Evolutionary conservation across 1,284 basidiomycete genomes (phyloP), one percentile per base, ranked within the genome.

Genomic region (Xerocomus minutiporus): DNA sequence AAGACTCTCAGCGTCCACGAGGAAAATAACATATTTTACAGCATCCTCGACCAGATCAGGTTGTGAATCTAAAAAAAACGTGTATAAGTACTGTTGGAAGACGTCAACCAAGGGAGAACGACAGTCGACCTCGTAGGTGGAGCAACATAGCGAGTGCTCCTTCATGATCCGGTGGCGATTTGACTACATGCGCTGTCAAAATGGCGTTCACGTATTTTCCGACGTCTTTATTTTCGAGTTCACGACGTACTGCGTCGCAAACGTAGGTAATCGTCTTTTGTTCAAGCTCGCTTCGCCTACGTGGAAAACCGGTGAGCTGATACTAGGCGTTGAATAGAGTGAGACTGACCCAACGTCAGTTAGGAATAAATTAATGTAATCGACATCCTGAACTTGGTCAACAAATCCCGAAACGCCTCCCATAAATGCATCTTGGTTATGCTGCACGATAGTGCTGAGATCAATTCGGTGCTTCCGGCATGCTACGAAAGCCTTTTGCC

Each of bases 11-110:
- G 94, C 93, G 64, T 98, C 93, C 15, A 93, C 93, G 31, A 99
- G 81, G 78, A 98, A 99, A 68, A 99, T 97, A 69, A 99, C 89
- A 65, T 99, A 99, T 69, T 96, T 97, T 63, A 98, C 90, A 2
- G 96, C 96, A 52, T 97, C 94, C 65, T 98, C 93, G 5, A 97
- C 91, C 1, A 93, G 72, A 36, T 83, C 78, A 0, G 87, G 82
- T 58, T 91, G 81, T 8, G 75, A 77, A 26, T 83, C 91, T 93
- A 61, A 40, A 28, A 50, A 55, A 26, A 20, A 36, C 6, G 25
- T 4, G 17, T 23, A 31, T 51, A 13, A 57, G 40, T 12, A 35
- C 3, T 25, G 1, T 46, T 9, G 28, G 9, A 31, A 20, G 39
- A 41, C 23, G 41, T 42, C 43, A 17, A 12, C 3, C 26, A 12